Conservation (phyloP, 202 grass and related monocot genomes). For the Digitaria exilis region DNA sequence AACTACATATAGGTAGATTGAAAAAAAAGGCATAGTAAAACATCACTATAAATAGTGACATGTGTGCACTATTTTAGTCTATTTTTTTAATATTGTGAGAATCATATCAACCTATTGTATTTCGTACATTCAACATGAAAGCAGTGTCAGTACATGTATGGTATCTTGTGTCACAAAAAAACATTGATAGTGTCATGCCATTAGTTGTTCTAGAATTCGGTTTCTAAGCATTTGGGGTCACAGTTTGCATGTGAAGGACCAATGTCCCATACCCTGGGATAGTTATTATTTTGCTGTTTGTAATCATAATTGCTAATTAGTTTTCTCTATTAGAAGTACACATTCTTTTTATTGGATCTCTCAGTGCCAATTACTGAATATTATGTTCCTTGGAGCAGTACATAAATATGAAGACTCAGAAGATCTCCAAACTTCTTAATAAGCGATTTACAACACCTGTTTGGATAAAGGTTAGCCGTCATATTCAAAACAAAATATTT, state of each 20-base stretch:
- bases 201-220: constrained; percentile 25
- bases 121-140: constrained; percentile 8
- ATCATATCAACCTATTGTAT: neutral
- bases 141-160: constrained; percentile 25
- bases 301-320: neutral
- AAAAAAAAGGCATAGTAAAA: neutral
- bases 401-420: constrained; percentile 95
- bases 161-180: constrained; percentile 26
- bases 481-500: constrained; percentile 34
- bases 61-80: neutral
- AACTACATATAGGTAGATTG: constrained; percentile 10
- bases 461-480: constrained; percentile 83
- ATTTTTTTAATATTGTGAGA: neutral
- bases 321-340: constrained; percentile 14
- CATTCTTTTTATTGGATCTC: constrained; percentile 15
- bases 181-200: constrained; percentile 1
- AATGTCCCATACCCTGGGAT: constrained; percentile 10
- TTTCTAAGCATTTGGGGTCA: constrained; percentile 11
- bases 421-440: constrained; percentile 90
- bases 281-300: constrained; percentile 13
- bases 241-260: constrained; percentile 34
- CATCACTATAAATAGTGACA: constrained; percentile 12
- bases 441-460: constrained; percentile 95
- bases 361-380: constrained; percentile 8
- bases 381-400: constrained; percentile 65